These are phyloP conservation scores for Geranium brycei DNA, from an alignment of 345 rosid genomes.

Conservation along the genomic window DNA sequence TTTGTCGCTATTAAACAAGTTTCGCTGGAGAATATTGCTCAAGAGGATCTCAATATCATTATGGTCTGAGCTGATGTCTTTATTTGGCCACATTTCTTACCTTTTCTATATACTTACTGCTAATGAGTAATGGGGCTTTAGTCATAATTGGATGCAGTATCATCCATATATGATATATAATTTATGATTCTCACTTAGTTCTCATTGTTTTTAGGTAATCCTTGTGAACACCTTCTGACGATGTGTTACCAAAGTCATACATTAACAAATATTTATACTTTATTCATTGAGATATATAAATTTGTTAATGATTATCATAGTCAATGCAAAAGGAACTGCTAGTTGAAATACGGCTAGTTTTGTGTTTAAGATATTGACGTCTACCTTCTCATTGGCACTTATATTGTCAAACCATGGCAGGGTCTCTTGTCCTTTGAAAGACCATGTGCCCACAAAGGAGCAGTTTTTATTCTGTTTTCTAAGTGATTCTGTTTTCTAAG, in stretches of 20 bases:
- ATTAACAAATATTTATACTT: not conserved
- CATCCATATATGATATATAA: not conserved
- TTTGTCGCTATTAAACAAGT: constrained; percentile 98
- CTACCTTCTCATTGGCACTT: not conserved
- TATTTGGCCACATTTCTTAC: not conserved
- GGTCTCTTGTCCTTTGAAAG: not conserved
- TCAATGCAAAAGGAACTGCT: not conserved
- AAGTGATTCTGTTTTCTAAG: too few species aligned
- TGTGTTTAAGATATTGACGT: not conserved
- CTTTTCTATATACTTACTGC: not conserved
- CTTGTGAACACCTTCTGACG: not conserved
- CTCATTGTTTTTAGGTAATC: not conserved
- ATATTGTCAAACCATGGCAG: not conserved
- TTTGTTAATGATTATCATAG: not conserved
- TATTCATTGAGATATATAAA: not conserved
- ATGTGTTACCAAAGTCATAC: not conserved
- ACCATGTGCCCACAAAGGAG: not conserved
- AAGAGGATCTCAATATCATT: constrained; percentile 93
- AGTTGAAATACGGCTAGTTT: not conserved
- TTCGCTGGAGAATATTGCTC: constrained; percentile 91
- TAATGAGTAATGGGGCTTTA: not conserved
- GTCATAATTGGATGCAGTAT: not conserved
- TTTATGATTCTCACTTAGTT: not conserved
- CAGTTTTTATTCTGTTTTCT: too few species aligned
- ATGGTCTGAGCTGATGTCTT: constrained; percentile 41